phyloP scores from a whole-genome alignment of 345 rosid species.

The Brassica napus region DNA sequence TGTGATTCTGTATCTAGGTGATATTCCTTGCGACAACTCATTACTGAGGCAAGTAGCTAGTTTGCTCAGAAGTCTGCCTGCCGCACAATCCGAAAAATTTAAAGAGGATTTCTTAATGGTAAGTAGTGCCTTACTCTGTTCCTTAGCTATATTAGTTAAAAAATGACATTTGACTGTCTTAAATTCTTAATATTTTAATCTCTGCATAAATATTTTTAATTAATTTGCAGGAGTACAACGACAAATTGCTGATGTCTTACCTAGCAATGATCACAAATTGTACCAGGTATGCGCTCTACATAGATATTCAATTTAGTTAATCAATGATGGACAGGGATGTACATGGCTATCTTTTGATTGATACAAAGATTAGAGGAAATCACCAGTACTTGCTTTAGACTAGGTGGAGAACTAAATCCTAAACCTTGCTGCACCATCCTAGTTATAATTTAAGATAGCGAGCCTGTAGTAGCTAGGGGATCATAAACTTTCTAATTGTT shows the following conservation, averaged over 20 bases:
- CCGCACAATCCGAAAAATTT: conserved; percentile 88
- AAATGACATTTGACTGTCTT: neutral
- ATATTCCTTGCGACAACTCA: conserved; percentile 90
- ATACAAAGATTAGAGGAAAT: neutral
- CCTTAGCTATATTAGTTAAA: neutral
- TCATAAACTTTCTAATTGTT: neutral
- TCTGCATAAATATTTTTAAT: neutral
- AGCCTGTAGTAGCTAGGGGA: neutral
- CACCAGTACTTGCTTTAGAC: conserved; percentile 2
- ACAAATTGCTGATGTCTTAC: conserved; percentile 79
- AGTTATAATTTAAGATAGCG: conserved; percentile 7
- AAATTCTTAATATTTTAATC: neutral
- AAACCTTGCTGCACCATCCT: conserved; percentile 11
- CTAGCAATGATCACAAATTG: conserved; percentile 95
- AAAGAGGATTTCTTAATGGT: conserved; percentile 97
- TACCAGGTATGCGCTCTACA: conserved; percentile 56
- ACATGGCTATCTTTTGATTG: neutral
- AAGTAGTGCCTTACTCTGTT: conserved; percentile 29
- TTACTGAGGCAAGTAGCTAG: conserved; percentile 90
- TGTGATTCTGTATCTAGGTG: conserved; percentile 57
- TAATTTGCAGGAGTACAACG: conserved; percentile 79
- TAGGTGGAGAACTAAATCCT: neutral
- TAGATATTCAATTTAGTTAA: neutral
- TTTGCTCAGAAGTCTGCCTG: conserved; percentile 89
- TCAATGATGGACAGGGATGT: neutral